phyloP scores from a whole-genome alignment of 768 basidiomycete species.

The Rossbeevera mucosa region DNA sequence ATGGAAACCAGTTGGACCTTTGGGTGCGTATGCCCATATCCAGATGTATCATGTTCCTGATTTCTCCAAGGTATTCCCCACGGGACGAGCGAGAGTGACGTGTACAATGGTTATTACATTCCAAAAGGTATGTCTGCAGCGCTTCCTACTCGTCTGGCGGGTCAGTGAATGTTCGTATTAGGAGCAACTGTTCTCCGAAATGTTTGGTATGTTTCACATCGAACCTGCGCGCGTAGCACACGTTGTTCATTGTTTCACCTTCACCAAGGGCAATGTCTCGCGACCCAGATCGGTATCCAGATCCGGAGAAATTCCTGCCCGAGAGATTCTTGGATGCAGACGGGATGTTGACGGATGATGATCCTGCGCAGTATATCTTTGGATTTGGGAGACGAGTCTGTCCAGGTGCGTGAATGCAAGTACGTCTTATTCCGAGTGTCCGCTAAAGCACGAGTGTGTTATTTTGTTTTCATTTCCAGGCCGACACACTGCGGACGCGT shows the following conservation, averaged over 20 bases:
- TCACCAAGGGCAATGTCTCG: neutral
- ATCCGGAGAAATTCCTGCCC: neutral
- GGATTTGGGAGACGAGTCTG: neutral
- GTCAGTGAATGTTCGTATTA: neutral
- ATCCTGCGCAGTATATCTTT: neutral
- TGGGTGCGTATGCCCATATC: neutral
- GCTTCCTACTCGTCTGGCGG: neutral
- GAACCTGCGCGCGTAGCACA: too few species aligned
- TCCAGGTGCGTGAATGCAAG: neutral
- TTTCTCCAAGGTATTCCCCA: slow-evolving; percentile 18
- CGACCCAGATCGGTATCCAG: neutral
- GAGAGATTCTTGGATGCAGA: neutral
- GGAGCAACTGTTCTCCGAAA: neutral
- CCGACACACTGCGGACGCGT: neutral
- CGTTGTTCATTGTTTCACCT: neutral
- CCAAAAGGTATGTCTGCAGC: slow-evolving; percentile 36
- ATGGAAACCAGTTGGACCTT: neutral
- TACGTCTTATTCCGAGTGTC: neutral
- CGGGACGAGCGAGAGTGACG: slow-evolving; percentile 31
- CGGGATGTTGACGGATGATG: neutral
- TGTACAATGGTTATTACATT: slow-evolving; percentile 44
- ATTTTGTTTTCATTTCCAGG: neutral
- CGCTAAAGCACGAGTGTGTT: neutral
- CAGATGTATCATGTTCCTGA: neutral
- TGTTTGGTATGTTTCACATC: neutral